Evolutionary conservation across 441 rosid species (phyloP), one percentile per base, ranked within the genome.

Genomic region (Euphorbia schlechtendalii): DNA sequence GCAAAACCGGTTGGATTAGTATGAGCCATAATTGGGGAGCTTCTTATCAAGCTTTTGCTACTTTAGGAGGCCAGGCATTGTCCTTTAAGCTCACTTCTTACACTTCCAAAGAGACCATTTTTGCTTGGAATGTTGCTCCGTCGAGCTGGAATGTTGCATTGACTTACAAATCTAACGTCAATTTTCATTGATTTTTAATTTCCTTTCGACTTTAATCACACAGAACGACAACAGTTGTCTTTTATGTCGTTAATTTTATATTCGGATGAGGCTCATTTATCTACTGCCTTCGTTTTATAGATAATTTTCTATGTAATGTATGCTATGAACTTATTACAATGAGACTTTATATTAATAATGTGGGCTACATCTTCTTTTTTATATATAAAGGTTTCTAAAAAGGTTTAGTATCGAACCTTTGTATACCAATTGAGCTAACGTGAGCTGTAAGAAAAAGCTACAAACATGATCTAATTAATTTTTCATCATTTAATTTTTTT

Each of bases 21-120:
- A 92, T 89, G 98, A 86, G 86, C 75, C 96, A 92, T 41, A 87
- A 92, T 59, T 87, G 96, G 96, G 96, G 96, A 59, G 96, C 93
- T 20, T 83, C 98, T 7, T 92, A 84, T 69, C 96, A 92, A 71
- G 98, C 96, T 1, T 89, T 92, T 71, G 77, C 96, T 25, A 68
- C 82, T 40, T 79, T 92, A 0, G 75, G 70, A 10, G 93, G 93
- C 6, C 98, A 92, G 69, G 21, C 93, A 58, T 78, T 92, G n/a
- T 92, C 98, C 64, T 92, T 89, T 83, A 81, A 82, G 74, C 8
- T 92, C 69, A 81, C 86, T 56, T 87, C 93, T 11, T 85, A 84
- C 68, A 62, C 89, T 3, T 73, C 86, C 48, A 76, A 81, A 59
- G 67, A 89, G 74, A 92, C 87, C 24, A 48, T 89, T 61, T 56